A percentile compares a stretch with the other conserved stretches of the same genome.
phyloP scores from a whole-genome alignment of 345 rosid genomes.

The Triadica sebifera region DNA sequence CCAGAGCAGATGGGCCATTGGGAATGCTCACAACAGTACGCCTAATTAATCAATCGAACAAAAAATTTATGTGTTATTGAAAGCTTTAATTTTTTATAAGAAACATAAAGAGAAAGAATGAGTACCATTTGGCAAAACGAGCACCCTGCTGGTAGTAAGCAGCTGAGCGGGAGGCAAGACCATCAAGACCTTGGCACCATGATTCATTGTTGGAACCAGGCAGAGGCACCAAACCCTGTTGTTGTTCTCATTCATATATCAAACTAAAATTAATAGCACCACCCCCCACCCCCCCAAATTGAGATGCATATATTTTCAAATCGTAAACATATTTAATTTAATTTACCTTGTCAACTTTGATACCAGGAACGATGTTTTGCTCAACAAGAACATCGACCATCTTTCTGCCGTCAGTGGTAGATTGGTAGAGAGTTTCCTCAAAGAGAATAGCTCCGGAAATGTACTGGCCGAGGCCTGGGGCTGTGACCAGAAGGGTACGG shows the following conservation, averaged over 20 bases:
- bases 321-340: not conserved
- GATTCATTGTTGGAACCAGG: constrained; percentile 90
- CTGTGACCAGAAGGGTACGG: constrained; percentile 79
- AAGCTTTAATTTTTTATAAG: no score
- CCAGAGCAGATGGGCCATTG: constrained; percentile 90
- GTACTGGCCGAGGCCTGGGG: constrained; percentile 81
- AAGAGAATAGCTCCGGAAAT: constrained; percentile 91
- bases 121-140: constrained; percentile 97
- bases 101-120: no score
- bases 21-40: constrained; percentile 99
- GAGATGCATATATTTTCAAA: not conserved
- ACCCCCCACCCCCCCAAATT: not conserved
- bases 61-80: no score
- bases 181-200: constrained; percentile 99
- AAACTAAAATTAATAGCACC: not conserved
- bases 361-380: constrained; percentile 94
- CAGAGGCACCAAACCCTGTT: constrained; percentile 95
- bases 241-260: constrained; percentile 7
- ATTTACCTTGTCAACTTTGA: constrained; percentile 93
- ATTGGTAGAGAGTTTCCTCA: constrained; percentile 96
- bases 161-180: constrained; percentile 88
- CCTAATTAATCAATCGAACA: constrained; percentile 40
- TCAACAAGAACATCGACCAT: constrained; percentile 86
- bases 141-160: constrained; percentile 99
- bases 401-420: constrained; percentile 81